These are phyloP conservation scores for Solanum verrucosum DNA, from an alignment of 257 asterid species.

Conservation along the genomic window DNA sequence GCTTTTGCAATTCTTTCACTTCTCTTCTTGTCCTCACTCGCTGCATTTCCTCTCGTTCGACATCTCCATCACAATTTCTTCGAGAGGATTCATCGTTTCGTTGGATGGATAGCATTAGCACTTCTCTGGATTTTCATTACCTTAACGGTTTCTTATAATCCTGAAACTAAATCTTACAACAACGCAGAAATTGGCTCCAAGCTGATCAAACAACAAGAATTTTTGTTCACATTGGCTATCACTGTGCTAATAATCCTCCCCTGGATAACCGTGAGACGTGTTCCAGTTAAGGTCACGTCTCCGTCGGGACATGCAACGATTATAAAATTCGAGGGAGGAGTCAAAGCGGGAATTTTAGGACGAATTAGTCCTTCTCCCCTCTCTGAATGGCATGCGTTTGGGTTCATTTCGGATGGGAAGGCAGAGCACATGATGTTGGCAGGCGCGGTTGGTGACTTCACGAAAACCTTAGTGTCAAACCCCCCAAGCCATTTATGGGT, in stretches of 20 bases:
- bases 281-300: conserved; percentile 35
- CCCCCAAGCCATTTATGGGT: conserved; percentile 66
- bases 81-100: conserved; percentile 54
- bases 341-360: conserved; percentile 53
- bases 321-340: conserved; percentile 54
- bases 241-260: conserved; percentile 41
- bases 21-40: conserved; percentile 36
- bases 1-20: conserved; percentile 43
- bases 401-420: conserved; percentile 54
- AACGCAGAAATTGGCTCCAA: conserved; percentile 8
- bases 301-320: conserved; percentile 66
- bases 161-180: conserved; percentile 35
- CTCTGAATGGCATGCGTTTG: conserved; percentile 80
- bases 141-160: conserved; percentile 42
- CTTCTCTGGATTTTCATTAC: conserved; percentile 49
- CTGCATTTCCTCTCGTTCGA: conserved; percentile 68
- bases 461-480: conserved; percentile 29
- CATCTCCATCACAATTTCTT: conserved; percentile 77
- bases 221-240: conserved; percentile 44
- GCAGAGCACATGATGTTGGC: conserved; percentile 66
- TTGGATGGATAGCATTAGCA: conserved; percentile 50
- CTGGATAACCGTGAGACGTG: conserved; percentile 49
- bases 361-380: conserved; percentile 66
- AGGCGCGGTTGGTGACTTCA: conserved; percentile 75
- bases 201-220: conserved; percentile 35